Evolutionary conservation across 140 eudicot species (phyloP), one percentile per base, ranked within the genome.

Genomic region (Cichorium intybus): DNA sequence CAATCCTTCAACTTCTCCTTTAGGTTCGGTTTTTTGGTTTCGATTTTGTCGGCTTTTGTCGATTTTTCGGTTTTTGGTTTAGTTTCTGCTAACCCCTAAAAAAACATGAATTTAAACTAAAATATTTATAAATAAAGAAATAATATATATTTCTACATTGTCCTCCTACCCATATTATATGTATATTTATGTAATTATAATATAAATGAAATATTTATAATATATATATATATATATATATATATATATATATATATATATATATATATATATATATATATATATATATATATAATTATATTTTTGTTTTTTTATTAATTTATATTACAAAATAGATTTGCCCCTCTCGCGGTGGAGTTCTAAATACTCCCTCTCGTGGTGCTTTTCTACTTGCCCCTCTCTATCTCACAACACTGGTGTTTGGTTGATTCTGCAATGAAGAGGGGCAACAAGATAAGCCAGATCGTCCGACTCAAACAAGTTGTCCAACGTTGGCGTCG

Each of bases 401-500:
- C 18, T 43, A 43, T 43, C 49, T 8, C 15, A 24, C 35, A 14
- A 12, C 24, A 15, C 39, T 43, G 33, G 35, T 61, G 22, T 39
- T 14, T 2, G 17, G 4, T 17, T 34, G 21, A 10, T 0, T 28
- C 59, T 15, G 53, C 72, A 12, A 74, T 74, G 39, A 84, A 77
- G 53, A 71, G 65, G 16, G 75, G 26, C 12, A 79, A 82, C 86
- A 85, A 65, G 45, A 85, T 82, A 59, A 46, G 47, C 34, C 82
- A 80, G 49, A 77, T 86, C 62, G 89, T 82, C 57, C 84, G 89
- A 3, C 79, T 85, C 12, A 85, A 70, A 20, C 86, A 77, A 33
- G 78, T 82, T 8, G 74, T 85, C 24, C 75, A 67, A 8, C 78
- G 82, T 4, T 86, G 95, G 95, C 56, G 69, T 43, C 50, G 46